Percentiles rank a stretch among this genome's conserved stretches.
These are phyloP conservation scores for Quercus bicolor DNA, from an alignment of 306 rosid species.

Conservation along the genomic window DNA sequence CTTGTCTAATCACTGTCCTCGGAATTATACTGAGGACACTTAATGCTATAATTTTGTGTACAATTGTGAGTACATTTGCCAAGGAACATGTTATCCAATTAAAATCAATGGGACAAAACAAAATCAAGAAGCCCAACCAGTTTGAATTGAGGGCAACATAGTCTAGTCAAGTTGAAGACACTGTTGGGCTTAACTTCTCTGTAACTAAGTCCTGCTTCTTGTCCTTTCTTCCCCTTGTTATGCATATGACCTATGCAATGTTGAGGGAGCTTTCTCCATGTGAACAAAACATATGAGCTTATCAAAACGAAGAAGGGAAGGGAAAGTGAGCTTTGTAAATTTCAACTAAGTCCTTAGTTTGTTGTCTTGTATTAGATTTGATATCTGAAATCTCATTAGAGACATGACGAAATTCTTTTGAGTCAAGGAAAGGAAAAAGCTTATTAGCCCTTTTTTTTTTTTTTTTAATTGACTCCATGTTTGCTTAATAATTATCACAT, in stretches of 20 bases:
- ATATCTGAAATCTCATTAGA: no score
- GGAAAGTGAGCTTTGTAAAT: no score
- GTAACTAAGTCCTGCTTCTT: not conserved
- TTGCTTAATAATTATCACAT: no score
- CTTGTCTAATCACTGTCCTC: slow-evolving; percentile 32
- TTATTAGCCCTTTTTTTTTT: no score
- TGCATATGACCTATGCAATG: not conserved
- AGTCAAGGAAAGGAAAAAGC: no score
- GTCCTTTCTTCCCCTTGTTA: not conserved
- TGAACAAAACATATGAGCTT: not conserved
- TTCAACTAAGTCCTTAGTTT: not conserved
- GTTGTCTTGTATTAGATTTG: no score
- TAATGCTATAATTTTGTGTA: slow-evolving; percentile 28
- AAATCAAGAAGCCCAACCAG: slow-evolving; percentile 1
- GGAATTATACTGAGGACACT: slow-evolving; percentile 14
- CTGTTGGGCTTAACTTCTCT: slow-evolving; percentile 10
- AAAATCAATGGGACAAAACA: slow-evolving; percentile 7
- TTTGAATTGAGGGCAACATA: not conserved
- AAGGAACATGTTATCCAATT: not conserved
- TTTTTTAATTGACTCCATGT: not conserved
- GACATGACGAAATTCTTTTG: no score
- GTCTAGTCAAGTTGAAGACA: slow-evolving; percentile 1
- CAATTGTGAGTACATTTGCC: slow-evolving; percentile 25
- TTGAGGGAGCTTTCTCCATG: not conserved
- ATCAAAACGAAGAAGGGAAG: slow-evolving; percentile 2